Evolutionary conservation across 805 yeast species (phyloP).

Genomic region (Nematodospora valgi): DNA sequence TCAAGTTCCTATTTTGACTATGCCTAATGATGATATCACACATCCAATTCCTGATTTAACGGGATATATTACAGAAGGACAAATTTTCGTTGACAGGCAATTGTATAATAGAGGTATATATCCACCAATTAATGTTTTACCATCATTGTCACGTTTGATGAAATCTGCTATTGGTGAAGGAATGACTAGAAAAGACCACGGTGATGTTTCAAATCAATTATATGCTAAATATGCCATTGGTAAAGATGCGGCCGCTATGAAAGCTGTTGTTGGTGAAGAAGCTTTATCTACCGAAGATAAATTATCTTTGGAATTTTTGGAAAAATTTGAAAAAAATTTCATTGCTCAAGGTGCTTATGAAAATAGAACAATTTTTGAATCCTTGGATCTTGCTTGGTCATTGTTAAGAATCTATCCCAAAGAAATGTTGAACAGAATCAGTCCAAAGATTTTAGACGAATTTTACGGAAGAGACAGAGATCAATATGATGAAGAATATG

Average conservation of each 20-base stretch:
- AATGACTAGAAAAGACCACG: constrained; percentile 99
- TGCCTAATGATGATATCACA: constrained; percentile 99
- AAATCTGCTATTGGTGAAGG: constrained; percentile 99
- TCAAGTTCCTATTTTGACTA: constrained; percentile 96
- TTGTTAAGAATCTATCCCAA: constrained; percentile 97
- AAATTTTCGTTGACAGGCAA: constrained; percentile 96
- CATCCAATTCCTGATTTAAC: constrained; percentile 99
- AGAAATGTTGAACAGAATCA: constrained; percentile 97
- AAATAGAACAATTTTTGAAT: constrained; percentile 89
- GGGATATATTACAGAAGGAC: constrained; percentile 99
- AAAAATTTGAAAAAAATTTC: constrained; percentile 94
- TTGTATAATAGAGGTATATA: constrained; percentile 94
- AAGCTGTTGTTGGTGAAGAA: constrained; percentile 99
- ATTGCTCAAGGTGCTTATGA: constrained; percentile 97
- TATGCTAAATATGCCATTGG: constrained; percentile 99
- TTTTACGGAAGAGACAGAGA: constrained; percentile 89
- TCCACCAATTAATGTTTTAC: constrained; percentile 98
- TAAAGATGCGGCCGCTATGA: constrained; percentile 99
- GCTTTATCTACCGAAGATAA: constrained; percentile 97
- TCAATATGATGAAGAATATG: constrained; percentile 47
- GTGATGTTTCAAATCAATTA: constrained; percentile 98
- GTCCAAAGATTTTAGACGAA: constrained; percentile 93
- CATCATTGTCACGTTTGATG: constrained; percentile 97
- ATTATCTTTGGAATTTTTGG: constrained; percentile 93
- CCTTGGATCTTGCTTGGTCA: constrained; percentile 97